Conservation (phyloP, 192 early-diverging fungal genomes). For the Backusella tarrabulga region DNA sequence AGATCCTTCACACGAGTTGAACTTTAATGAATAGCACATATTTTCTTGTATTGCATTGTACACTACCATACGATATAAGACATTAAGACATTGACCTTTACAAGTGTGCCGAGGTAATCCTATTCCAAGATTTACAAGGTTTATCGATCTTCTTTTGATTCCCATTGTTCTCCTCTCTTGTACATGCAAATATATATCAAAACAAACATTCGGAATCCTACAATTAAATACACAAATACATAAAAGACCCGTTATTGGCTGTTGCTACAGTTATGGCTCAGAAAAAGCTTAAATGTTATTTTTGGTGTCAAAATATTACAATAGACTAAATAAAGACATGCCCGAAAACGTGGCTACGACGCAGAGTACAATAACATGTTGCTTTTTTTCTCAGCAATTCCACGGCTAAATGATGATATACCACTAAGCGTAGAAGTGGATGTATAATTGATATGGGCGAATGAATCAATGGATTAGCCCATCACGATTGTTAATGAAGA, state of each 20-base stretch:
- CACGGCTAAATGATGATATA: background rate
- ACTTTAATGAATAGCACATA: too few relatives aligned
- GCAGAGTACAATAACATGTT: background rate
- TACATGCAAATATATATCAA: background rate
- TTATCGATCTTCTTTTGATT: too few relatives aligned
- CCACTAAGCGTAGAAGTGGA: background rate
- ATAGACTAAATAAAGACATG: background rate
- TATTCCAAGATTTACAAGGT: background rate
- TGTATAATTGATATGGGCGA: background rate
- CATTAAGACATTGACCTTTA: too few relatives aligned
- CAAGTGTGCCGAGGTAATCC: background rate
- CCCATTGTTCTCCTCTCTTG: background rate
- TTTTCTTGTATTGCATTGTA: too few relatives aligned
- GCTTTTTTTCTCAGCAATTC: background rate
- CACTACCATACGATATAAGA: too few relatives aligned
- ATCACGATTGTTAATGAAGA: too few relatives aligned
- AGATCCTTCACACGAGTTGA: too few relatives aligned
- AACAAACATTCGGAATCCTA: background rate
- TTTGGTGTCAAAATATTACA: background rate
- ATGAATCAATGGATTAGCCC: background rate
- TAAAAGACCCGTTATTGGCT: background rate
- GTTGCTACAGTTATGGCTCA: background rate
- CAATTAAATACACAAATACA: background rate
- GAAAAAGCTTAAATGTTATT: too few relatives aligned
- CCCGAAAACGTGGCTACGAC: background rate